Evolutionary conservation across 2,329 filamentous ascomycete species (phyloP), one percentile per base, ranked within the genome.

Genomic region (Fusarium incarnatum): DNA sequence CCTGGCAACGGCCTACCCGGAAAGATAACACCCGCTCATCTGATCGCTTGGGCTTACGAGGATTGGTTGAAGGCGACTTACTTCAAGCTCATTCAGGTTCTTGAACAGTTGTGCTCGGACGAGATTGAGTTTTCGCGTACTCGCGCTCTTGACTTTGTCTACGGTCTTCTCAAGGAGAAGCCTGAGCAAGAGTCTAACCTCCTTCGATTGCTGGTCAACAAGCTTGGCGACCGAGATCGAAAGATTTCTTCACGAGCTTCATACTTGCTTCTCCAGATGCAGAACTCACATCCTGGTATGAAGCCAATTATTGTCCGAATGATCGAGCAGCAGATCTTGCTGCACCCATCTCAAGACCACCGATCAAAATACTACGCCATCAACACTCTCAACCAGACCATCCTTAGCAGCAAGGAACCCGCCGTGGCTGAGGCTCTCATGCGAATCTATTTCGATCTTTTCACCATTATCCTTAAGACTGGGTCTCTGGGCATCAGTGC

Each of bases 101-200:
- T 99, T 18, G 96, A 99, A 79, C 87, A 89, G 15, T 98, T 96
- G 93, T 97, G 93, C 79, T 93, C 92, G 58, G 96, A 99, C 74
- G 96, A 98, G 82, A 92, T 99, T 56, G 93, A 97, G 77, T 98
- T 95, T 80, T 94, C 97, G 42, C 91, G 97, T 65, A 92, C 91
- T 50, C 90, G 93, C 71, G 92, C 95, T 6, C 87, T 99, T 46
- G 96, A 94, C 71, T 97, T 97, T 75, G 91, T 98, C 40, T 98
- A 91, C 78, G 94, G 95, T 68, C 84, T 99, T 41, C 83, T 99
- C 66, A 96, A 94, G 79, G 94, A 97, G 79, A 99, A 97, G 82
- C 95, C 96, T 0, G 96, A 99, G 80, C 96, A 99, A 78, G 96
- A 99, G 80, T 92, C 95, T 58, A 99, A 99, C 78, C 83, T 99